Evolutionary conservation across 257 asterid species (phyloP).

Genomic region (Capsicum rhomboideum): DNA sequence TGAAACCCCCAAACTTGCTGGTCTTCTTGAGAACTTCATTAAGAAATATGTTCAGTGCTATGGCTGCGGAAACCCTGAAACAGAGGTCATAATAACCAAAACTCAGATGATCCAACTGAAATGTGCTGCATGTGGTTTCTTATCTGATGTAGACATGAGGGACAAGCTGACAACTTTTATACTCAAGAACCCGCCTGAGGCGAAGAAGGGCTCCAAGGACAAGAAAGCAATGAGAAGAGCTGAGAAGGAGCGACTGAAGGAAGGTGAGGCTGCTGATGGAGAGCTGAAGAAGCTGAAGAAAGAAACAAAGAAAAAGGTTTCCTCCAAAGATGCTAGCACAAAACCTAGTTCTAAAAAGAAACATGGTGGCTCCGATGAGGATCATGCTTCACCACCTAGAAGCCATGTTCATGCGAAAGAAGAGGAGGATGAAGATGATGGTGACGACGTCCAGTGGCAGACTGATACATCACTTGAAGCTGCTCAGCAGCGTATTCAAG

Average conservation of each 20-base stretch:
- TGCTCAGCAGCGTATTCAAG: constrained; percentile 14
- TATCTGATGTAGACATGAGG: constrained; percentile 21
- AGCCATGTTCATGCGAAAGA: not conserved
- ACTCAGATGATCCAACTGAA: constrained; percentile 16
- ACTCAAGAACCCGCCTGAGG: constrained; percentile 20
- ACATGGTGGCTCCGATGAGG: constrained; percentile 3
- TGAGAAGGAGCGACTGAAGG: constrained; percentile 19
- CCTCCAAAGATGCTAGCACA: constrained; percentile 2
- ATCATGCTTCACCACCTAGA: not conserved
- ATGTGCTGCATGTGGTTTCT: constrained; percentile 24
- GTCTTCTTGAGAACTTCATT: constrained; percentile 16
- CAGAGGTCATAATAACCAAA: constrained; percentile 13
- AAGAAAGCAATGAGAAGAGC: constrained; percentile 25
- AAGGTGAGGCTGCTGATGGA: constrained; percentile 21
- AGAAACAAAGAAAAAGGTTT: constrained; percentile 10
- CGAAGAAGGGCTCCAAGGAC: constrained; percentile 15
- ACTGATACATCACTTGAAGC: constrained; percentile 17
- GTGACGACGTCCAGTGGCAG: constrained; percentile 9
- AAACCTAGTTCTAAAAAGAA: constrained; percentile 15
- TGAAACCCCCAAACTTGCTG: constrained; percentile 21
- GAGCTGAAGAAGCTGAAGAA: constrained; percentile 16
- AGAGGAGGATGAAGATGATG: constrained; percentile 4
- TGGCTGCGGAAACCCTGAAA: constrained; percentile 23
- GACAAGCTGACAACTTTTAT: constrained; percentile 18
- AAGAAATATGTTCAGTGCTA: constrained; percentile 22